Conservation (phyloP, 208 protist genomes). For the Histomonas meleagridis region DNA sequence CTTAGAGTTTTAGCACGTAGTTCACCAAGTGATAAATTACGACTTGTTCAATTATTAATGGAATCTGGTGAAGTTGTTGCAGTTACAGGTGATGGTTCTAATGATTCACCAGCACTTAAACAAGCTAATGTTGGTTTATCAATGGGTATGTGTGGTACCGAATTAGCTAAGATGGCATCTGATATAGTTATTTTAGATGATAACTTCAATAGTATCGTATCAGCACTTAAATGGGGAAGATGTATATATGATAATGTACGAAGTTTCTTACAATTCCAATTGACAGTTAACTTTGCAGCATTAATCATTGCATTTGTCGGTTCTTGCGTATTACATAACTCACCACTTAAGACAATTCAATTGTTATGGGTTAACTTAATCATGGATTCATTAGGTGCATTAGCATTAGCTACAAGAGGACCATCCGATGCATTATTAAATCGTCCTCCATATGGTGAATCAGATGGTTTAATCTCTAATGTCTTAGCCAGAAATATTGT, state of each 20-base stretch:
- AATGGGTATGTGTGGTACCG: slow-evolving; percentile 36
- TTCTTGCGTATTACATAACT: slow-evolving; percentile 54
- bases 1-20: slow-evolving; percentile 38
- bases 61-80: slow-evolving; percentile 36
- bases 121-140: slow-evolving; percentile 52
- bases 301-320: slow-evolving; percentile 77
- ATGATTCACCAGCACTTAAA: slow-evolving; percentile 85
- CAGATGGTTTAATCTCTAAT: slow-evolving; percentile 59
- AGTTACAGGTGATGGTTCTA: slow-evolving; percentile 68
- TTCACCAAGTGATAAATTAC: slow-evolving; percentile 35
- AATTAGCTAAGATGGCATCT: slow-evolving; percentile 38
- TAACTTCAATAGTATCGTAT: slow-evolving; percentile 49
- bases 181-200: slow-evolving; percentile 43
- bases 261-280: slow-evolving; percentile 92
- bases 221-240: slow-evolving; percentile 79
- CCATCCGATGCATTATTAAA: slow-evolving; percentile 59
- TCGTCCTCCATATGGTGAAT: slow-evolving; percentile 48
- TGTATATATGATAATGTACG: slow-evolving; percentile 89
- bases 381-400: slow-evolving; percentile 90
- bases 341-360: slow-evolving; percentile 71
- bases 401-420: slow-evolving; percentile 83
- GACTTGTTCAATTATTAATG: slow-evolving; percentile 32
- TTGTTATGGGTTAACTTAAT: slow-evolving; percentile 97
- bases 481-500: slow-evolving; percentile 67
- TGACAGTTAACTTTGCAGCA: slow-evolving; percentile 86